Evolutionary conservation across 768 basidiomycete genomes (phyloP).

Genomic region (Mycena filopes): DNA sequence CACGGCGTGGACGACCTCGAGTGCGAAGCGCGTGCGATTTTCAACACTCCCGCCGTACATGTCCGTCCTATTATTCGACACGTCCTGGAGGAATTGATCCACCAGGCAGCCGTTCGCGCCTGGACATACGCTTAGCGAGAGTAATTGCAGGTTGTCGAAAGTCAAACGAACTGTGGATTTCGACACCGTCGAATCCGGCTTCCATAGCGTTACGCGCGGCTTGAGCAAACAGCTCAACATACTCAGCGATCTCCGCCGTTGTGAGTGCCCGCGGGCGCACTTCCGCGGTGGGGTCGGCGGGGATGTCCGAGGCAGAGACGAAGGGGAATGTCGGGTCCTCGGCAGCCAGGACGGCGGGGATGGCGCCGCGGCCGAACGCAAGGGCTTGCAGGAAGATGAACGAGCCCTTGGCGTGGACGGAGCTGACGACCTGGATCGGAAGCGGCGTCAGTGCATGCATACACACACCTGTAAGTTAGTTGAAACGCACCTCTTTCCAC

Average conservation of each 20-base stretch:
- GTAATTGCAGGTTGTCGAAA: no score
- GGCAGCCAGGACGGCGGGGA: conserved; percentile 37
- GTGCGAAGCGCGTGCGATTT: conserved; percentile 59
- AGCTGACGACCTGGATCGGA: conserved; percentile 50
- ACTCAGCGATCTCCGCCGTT: conserved; percentile 45
- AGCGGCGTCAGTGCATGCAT: not conserved
- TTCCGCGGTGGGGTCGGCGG: conserved; percentile 19
- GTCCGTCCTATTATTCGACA: conserved; percentile 58
- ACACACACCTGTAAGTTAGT: not conserved
- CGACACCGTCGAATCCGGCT: conserved; percentile 52
- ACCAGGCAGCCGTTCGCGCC: conserved; percentile 40
- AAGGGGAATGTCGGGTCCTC: conserved; percentile 38
- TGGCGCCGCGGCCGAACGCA: conserved; percentile 53
- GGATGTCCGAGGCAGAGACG: conserved; percentile 40
- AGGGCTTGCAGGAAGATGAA: conserved; percentile 58
- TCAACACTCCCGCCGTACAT: conserved; percentile 63
- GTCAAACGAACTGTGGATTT: conserved; percentile 38
- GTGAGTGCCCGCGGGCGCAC: conserved; percentile 33
- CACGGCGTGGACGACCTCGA: conserved; percentile 59
- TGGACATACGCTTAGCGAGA: not conserved
- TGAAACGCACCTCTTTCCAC: conserved; percentile 52
- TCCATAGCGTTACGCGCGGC: conserved; percentile 47
- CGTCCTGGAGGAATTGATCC: conserved; percentile 57
- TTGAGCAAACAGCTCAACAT: conserved; percentile 42
- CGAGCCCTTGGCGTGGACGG: conserved; percentile 59